Conservation (phyloP, 2,329 filamentous ascomycete genomes). For the Neophaeococcomyces mojaviensis region DNA sequence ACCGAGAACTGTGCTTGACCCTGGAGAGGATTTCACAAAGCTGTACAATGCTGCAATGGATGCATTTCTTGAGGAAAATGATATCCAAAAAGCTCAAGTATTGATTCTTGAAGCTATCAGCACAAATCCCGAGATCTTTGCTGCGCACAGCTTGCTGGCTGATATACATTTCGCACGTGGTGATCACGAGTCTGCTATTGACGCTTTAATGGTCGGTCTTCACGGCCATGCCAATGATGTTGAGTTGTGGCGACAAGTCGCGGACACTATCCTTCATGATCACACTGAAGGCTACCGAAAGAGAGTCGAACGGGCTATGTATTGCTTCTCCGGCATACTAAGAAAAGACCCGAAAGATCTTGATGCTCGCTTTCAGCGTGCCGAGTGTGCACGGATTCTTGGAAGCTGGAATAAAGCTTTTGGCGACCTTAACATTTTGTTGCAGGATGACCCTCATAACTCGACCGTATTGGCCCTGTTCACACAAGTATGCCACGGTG, state of each 20-base stretch:
- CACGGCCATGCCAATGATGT: conserved; percentile 49
- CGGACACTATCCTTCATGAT: conserved; percentile 45
- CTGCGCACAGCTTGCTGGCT: conserved; percentile 53
- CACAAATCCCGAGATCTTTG: conserved; percentile 56
- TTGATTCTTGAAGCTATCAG: conserved; percentile 44
- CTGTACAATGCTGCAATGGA: conserved; percentile 41
- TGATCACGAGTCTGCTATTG: conserved; percentile 49
- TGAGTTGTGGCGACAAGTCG: conserved; percentile 51
- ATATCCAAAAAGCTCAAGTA: conserved; percentile 38
- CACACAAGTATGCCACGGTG: conserved; percentile 50
- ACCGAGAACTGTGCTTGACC: conserved; percentile 39
- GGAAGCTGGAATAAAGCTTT: conserved; percentile 41
- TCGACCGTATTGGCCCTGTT: conserved; percentile 48
- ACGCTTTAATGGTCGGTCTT: conserved; percentile 51
- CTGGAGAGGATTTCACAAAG: conserved; percentile 41
- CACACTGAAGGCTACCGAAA: conserved; percentile 34
- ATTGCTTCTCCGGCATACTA: conserved; percentile 49
- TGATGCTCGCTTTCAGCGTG: conserved; percentile 48
- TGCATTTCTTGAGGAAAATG: conserved; percentile 39
- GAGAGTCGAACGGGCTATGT: conserved; percentile 42
- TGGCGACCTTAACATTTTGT: conserved; percentile 47
- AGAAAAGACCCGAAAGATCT: conserved; percentile 45
- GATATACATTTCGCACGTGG: conserved; percentile 51
- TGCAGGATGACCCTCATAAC: conserved; percentile 48
- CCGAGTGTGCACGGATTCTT: conserved; percentile 48